Base-by-base conservation (phyloP, 768 basidiomycete genomes). In the Dioszegia aurantiaca region DNA sequence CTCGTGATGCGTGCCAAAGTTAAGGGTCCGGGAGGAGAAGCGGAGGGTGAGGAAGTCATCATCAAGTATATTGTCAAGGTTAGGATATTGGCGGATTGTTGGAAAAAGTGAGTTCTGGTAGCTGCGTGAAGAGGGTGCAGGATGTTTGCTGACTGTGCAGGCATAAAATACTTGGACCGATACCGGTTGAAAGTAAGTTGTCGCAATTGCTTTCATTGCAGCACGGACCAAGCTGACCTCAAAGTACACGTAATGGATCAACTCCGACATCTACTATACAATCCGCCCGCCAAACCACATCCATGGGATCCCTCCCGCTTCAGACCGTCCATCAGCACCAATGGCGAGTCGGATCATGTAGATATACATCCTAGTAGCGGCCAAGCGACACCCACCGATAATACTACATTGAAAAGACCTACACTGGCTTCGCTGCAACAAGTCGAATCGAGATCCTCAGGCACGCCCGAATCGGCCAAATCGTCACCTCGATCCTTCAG, bases 51-150 rank as follows among this genome's bases (percentile, higher is more conserved):
- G 3, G 85, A 88, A 36, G 79, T 95, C 59, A 87, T 99, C 68
- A 91, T 99, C 78, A 99, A 99, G 73, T 93, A 95, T 77, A 87
- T 98, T 70, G 93, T 98, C 81, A 98, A 98, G 78, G 92, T 90
- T 45, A 88, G 95, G 51, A 99, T 99, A 59, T 83, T 99, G 52
- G 94, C 94, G 28, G 94, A 99, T 79, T 98, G 94, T 77, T 99
- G 95, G 95, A 98, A 98, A 80, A 89, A 76, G 74, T 73, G 55
- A 61, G 68, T 61, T 14, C 16, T n/a, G 3, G 24, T 17, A n/a
- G 12, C 5, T 27, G 26, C 14, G n/a, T n/a, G n/a, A n/a, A n/a
- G n/a, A 17, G 23, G 14, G 23, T 21, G 12, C 8, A 28, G 17
- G 46, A 17, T 56, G 19, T 19, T 39, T 4, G 48, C 58, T 55